phyloP scores from a whole-genome alignment of 1,284 basidiomycete species.

The Trichosporon faecale region DNA sequence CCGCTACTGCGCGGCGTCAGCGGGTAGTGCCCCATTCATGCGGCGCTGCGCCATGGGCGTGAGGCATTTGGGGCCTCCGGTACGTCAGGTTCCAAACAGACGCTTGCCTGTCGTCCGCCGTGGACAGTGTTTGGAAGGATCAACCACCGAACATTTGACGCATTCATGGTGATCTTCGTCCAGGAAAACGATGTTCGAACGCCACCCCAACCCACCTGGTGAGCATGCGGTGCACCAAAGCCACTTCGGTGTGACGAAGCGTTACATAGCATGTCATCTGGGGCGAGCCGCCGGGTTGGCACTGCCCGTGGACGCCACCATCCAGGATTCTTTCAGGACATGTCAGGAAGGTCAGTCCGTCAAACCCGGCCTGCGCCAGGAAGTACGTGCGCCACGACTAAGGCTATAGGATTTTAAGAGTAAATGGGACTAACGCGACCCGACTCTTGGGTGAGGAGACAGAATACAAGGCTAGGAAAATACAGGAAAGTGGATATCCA shows the following conservation, averaged over 20 bases:
- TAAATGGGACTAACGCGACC: background rate
- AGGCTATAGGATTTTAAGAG: background rate
- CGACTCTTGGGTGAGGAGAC: background rate
- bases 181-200: constrained; percentile 7
- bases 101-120: background rate
- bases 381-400: background rate
- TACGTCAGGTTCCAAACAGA: background rate
- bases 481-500: background rate
- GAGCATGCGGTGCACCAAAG: constrained; percentile 11
- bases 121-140: background rate
- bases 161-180: constrained; percentile 8
- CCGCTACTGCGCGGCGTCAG: background rate
- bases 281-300: background rate
- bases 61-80: background rate
- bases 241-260: constrained; percentile 8
- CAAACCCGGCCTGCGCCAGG: background rate
- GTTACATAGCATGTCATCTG: background rate
- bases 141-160: background rate
- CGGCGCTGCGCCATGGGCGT: background rate
- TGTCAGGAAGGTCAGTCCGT: background rate
- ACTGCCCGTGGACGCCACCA: background rate
- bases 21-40: background rate
- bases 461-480: background rate
- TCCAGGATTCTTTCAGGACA: background rate
- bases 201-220: background rate